Evolutionary conservation across 2,329 filamentous ascomycete genomes (phyloP), one percentile per base, ranked within the genome.

Genomic region (Cercospora sp.): DNA sequence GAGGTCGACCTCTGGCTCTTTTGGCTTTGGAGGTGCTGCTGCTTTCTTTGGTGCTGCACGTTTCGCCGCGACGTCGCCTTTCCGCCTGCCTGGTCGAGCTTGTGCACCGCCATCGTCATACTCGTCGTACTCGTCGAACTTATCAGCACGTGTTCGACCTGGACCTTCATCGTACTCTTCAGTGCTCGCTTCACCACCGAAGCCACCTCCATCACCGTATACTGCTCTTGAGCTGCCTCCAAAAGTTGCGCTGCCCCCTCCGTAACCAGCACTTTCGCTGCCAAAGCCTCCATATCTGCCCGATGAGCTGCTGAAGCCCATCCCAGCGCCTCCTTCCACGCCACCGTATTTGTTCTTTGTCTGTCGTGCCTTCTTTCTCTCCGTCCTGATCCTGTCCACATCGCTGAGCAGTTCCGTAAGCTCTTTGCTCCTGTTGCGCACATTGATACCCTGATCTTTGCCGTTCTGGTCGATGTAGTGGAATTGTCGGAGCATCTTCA

Each of bases 401-500:
- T 99, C 95, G 75, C 92, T 86, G 60, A 99, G 85, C n/a, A 99
- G 87, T 71, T 99, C 96, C 12, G 92, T 91, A 61, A 99, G 85
- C 82, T 99, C 95, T 82, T 97, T 97, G 73, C 95, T 93, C 72
- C 95, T 88, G 82, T 98, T 98, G 73, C 95, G 91, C 68, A 99
- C 95, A 77, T 99, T 99, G 80, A 99, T 89, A 69, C 95, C 95
- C 81, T 99, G 95, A 78, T 99, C 95, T 81, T 99, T 99, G 79
- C 95, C 95, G 80, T 98, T 98, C 78, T 88, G 86, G 78, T 99
- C 88, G 80, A 99, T 98, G 81, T 86, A 99, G 82, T 99, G 95
- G 81, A 99, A 99, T 80, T 99, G 95, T 67, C 94, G 92, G 65
- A 99, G 87, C 95, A 99, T 99, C 82, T 97, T 97, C 68, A 99